phyloP scores from a whole-genome alignment of 129 eudicot genomes.

The Glebionis coronaria region DNA sequence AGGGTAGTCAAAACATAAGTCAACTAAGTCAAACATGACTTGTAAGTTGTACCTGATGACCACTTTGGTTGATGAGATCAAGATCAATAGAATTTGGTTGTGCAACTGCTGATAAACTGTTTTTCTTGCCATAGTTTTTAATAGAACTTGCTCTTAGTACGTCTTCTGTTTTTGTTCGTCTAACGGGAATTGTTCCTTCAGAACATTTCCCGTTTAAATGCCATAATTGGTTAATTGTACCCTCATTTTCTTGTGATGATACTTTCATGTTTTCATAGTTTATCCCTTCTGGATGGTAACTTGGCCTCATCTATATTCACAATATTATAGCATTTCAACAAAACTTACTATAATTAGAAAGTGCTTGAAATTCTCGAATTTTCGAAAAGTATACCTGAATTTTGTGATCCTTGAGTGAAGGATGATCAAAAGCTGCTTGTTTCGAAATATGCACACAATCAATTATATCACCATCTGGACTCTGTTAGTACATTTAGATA shows the following conservation, averaged over 20 bases:
- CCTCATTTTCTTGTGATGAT: constrained; percentile 7
- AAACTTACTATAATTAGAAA: background rate
- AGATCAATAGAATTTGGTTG: constrained; percentile 66
- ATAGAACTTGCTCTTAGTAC: constrained; percentile 66
- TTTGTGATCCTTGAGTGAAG: constrained; percentile 66
- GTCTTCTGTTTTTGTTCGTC: constrained; percentile 74
- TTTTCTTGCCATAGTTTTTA: constrained; percentile 60
- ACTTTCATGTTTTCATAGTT: constrained; percentile 42
- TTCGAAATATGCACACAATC: constrained; percentile 72
- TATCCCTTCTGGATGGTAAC: constrained; percentile 73
- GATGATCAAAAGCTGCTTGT: constrained; percentile 90
- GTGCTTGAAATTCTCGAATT: background rate
- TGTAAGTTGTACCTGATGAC: constrained; percentile 58
- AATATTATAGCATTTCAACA: background rate
- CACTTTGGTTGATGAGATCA: constrained; percentile 72
- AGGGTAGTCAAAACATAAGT: constrained; percentile 11
- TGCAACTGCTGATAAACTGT: constrained; percentile 33
- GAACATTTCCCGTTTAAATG: constrained; percentile 63
- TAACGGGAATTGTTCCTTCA: constrained; percentile 67
- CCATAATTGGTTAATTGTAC: constrained; percentile 59
- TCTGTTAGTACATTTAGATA: constrained; percentile 27
- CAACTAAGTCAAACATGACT: constrained; percentile 19
- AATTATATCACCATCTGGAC: constrained; percentile 78
- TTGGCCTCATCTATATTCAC: constrained; percentile 60
- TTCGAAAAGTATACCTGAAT: constrained; percentile 46